phyloP scores from a whole-genome alignment of 768 basidiomycete species.

The Rhizopogon vesiculosus region DNA sequence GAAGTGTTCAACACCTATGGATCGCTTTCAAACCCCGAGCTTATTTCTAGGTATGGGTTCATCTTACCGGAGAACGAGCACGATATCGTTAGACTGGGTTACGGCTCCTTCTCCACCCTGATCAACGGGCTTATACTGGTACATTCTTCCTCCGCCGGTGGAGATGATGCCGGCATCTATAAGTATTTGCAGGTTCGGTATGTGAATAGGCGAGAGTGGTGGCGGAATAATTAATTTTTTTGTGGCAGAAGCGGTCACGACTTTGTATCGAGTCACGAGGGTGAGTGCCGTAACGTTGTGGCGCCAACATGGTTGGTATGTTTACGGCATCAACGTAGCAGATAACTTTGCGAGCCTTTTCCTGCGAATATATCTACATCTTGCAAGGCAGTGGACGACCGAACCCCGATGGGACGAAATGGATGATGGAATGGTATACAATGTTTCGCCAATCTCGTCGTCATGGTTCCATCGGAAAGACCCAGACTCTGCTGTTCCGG shows the following conservation, averaged over 20 bases:
- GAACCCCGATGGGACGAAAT: not conserved
- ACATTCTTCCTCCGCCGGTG: not conserved
- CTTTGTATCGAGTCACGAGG: not conserved
- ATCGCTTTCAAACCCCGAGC: slow-evolving; percentile 57
- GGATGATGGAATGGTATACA: not conserved
- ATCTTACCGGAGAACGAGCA: slow-evolving; percentile 67
- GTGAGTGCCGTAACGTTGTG: not conserved
- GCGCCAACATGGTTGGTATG: not conserved
- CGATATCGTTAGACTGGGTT: slow-evolving; percentile 42
- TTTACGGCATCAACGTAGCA: not conserved
- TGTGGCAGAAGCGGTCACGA: not conserved
- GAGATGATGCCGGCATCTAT: slow-evolving; percentile 14
- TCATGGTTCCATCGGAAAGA: too few relatives aligned
- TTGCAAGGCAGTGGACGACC: not conserved
- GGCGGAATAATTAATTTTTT: not conserved
- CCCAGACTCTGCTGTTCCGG: not conserved
- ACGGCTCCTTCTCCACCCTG: slow-evolving; percentile 15
- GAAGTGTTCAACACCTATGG: slow-evolving; percentile 82
- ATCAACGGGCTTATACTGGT: slow-evolving; percentile 8
- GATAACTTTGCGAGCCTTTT: not conserved
- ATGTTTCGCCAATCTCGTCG: not conserved
- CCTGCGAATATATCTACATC: not conserved
- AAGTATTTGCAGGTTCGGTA: not conserved
- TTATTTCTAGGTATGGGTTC: slow-evolving; percentile 72
- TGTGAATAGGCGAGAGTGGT: not conserved